Evolutionary conservation across 495 filamentous ascomycete genomes (phyloP), one percentile per base, ranked within the genome.

Genomic region (Aspergillus baeticus): DNA sequence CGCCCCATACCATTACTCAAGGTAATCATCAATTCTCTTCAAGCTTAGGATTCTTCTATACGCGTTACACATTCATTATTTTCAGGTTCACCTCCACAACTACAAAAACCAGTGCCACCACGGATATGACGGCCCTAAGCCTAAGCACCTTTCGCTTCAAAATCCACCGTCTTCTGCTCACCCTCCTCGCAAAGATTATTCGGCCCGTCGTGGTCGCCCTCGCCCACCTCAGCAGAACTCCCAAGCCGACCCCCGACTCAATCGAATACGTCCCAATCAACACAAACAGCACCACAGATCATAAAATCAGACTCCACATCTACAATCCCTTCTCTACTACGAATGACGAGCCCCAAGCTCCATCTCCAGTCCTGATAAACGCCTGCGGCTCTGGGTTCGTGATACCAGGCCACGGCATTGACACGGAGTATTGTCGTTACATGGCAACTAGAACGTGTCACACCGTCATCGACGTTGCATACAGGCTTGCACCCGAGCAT

Each of bases 401-500:
- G 8, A 59, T 77, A 18, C 71, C 69, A 6, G 35, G 63, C 14
- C 74, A 77, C 56, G 76, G 76, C 35, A 59, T 50, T 36, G 77
- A 80, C 38, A 69, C 72, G 23, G 58, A 60, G 10, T 80, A 69
- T 61, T 74, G 72, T 54, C 72, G 64, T 8, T 55, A 42, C n/a
- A 53, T 80, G 48, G 65, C 67, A 8, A 33, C 1, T 10, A 42
- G 33, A 5, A 72, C 75, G 11, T 58, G 55, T 8, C 71, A 76
- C 60, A 65, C 66, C 10, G 72, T 79, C 7, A 48, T 79, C 17
- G 76, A 79, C 47, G 80, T 90, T 4, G 75, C 81, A 2, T 96
- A 96, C 69, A 81, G 90, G 3, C 80, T 95, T 1, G 83, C 89
- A 1, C 91, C 91, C 0, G 87, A 93, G 64, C 63, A 86, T 60